These are phyloP conservation scores for Pyrenochaeta sp. DNA, from an alignment of 2,329 filamentous ascomycete species.

Conservation along the genomic window DNA sequence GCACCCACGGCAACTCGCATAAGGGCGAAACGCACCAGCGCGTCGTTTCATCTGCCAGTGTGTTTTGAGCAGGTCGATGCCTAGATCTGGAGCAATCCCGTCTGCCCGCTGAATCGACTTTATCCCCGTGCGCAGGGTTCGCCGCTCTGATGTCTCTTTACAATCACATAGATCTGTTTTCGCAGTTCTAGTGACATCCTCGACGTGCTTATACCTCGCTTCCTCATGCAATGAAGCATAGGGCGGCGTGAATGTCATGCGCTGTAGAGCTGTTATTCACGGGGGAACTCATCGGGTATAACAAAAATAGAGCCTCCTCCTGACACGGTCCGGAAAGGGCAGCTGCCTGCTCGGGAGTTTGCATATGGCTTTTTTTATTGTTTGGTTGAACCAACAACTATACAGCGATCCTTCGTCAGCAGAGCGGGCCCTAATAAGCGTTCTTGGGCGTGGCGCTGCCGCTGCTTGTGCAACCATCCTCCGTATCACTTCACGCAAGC, in stretches of 20 bases:
- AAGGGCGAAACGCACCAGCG: conserved; percentile 25
- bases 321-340: conserved; percentile 10
- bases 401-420: conserved; percentile 5
- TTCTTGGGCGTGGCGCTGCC: neutral
- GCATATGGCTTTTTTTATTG: neutral
- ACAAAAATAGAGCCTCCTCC: conserved; percentile 20
- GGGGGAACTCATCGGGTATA: neutral
- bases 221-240: neutral
- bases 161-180: neutral
- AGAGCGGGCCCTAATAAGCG: conserved; percentile 5
- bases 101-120: conserved; percentile 3
- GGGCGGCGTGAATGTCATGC: neutral
- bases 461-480: neutral
- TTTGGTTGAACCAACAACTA: conserved; percentile 5
- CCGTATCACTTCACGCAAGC: conserved; percentile 2
- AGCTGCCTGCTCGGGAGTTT: conserved; percentile 3
- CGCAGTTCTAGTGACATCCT: neutral
- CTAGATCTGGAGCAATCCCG: conserved; percentile 12
- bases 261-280: neutral
- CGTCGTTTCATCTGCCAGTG: conserved; percentile 14
- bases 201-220: neutral
- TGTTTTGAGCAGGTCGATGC: conserved; percentile 7
- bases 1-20: conserved; percentile 20
- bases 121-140: neutral
- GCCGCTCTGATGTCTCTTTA: neutral